phyloP scores from a whole-genome alignment of 768 basidiomycete genomes.

The Phaeolepiota aurea region DNA sequence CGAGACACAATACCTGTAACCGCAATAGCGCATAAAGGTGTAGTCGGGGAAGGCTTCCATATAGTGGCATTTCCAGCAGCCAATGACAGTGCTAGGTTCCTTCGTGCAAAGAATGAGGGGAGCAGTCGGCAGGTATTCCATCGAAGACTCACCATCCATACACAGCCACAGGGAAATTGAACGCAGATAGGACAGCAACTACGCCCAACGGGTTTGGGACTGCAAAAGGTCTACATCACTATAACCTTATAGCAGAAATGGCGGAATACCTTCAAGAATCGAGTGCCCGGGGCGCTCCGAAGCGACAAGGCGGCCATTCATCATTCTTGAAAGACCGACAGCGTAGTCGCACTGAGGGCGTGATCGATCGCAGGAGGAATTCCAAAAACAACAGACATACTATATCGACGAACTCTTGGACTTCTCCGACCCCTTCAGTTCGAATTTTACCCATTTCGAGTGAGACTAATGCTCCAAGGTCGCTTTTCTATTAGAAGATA shows the following conservation, averaged over 20 bases:
- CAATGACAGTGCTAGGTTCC: slow-evolving; percentile 87
- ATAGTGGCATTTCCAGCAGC: slow-evolving; percentile 89
- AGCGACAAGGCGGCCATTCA: slow-evolving; percentile 83
- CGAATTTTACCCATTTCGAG: slow-evolving; percentile 90
- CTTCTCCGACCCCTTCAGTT: slow-evolving; percentile 87
- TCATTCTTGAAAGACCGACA: slow-evolving; percentile 88
- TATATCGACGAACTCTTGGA: slow-evolving; percentile 92
- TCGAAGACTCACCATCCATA: slow-evolving; percentile 72
- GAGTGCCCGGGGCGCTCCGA: slow-evolving; percentile 88
- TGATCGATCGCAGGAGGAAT: no score
- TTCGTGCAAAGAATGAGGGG: slow-evolving; percentile 21
- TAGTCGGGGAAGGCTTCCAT: slow-evolving; percentile 92
- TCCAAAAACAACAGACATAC: no score
- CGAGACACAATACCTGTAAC: slow-evolving; percentile 76
- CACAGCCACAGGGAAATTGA: slow-evolving; percentile 95
- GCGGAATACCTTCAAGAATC: slow-evolving; percentile 69
- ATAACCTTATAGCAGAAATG: slow-evolving; percentile 3
- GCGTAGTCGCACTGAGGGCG: slow-evolving; percentile 84
- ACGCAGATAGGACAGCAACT: slow-evolving; percentile 75
- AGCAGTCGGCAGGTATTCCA: background rate
- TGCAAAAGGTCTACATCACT: slow-evolving; percentile 20
- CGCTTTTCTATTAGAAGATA: slow-evolving; percentile 47
- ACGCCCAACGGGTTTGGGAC: slow-evolving; percentile 85
- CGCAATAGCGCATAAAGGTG: slow-evolving; percentile 86
- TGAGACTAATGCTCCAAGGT: slow-evolving; percentile 74